A percentile compares a stretch with the other conserved stretches of the same genome.
Conservation (phyloP, 1,139 yeast genomes). For the Candida gigantensis region DNA sequence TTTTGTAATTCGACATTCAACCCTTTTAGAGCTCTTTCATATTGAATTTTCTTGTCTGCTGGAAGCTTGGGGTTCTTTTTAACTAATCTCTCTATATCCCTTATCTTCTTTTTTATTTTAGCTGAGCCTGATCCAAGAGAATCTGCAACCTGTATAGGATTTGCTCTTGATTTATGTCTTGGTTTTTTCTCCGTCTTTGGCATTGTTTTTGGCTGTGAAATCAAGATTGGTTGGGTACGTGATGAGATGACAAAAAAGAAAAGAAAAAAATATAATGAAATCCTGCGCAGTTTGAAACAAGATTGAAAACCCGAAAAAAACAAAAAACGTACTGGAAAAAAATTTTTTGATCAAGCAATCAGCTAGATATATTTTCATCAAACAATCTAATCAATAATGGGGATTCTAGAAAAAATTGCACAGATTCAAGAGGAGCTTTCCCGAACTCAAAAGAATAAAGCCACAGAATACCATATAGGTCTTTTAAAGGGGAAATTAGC, state of each 20-base stretch:
- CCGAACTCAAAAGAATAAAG: constrained; percentile 95
- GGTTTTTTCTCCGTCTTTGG: constrained; percentile 11
- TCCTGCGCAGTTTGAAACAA: too few species aligned
- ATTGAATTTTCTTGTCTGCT: constrained; percentile 74
- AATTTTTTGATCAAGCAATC: too few species aligned
- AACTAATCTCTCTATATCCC: constrained; percentile 79
- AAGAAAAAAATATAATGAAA: not conserved
- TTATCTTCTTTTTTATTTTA: constrained; percentile 77
- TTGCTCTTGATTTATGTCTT: constrained; percentile 13
- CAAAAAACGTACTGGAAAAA: not conserved
- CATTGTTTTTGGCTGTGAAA: constrained; percentile 10
- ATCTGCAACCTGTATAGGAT: constrained; percentile 28
- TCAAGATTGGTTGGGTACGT: not conserved
- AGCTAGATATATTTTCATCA: too few species aligned
- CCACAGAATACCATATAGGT: constrained; percentile 96
- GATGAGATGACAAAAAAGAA: constrained; percentile 3
- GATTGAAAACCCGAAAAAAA: too few species aligned
- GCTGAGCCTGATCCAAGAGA: constrained; percentile 43
- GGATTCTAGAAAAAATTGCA: constrained; percentile 68
- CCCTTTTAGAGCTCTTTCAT: constrained; percentile 84
- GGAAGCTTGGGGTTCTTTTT: constrained; percentile 58
- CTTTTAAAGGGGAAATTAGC: constrained; percentile 92
- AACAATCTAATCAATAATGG: too few species aligned
- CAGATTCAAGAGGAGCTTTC: constrained; percentile 93
- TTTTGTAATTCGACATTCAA: constrained; percentile 64